phyloP scores from a whole-genome alignment of 495 filamentous ascomycete genomes.

The Lophiotrema nucula region DNA sequence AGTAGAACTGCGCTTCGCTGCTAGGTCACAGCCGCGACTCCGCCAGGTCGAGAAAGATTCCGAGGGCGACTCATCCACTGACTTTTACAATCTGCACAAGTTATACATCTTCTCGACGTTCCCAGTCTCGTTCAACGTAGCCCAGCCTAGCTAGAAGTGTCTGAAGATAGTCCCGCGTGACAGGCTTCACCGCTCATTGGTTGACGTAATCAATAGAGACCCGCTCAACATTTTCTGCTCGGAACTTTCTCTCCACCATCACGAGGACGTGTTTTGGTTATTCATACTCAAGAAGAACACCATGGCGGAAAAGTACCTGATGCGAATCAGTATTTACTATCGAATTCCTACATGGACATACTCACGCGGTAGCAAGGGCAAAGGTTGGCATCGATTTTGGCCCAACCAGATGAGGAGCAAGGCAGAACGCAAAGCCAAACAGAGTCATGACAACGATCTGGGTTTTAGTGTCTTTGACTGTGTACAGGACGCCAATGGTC shows the following conservation, averaged over 20 bases:
- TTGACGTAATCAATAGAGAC: neutral
- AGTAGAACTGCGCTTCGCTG: too few relatives aligned
- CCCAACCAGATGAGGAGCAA: neutral
- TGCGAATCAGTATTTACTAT: neutral
- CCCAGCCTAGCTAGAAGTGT: too few relatives aligned
- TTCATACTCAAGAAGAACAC: neutral
- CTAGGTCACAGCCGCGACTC: too few relatives aligned
- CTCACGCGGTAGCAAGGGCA: neutral
- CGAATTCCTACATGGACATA: neutral
- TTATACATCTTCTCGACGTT: too few relatives aligned
- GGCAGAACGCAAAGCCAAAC: neutral
- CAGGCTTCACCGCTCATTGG: neutral
- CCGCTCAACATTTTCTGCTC: neutral
- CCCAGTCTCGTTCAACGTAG: too few relatives aligned
- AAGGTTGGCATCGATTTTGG: neutral
- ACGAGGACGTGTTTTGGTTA: neutral
- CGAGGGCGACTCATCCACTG: too few relatives aligned
- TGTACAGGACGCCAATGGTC: neutral
- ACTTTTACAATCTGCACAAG: too few relatives aligned
- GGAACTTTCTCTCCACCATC: neutral
- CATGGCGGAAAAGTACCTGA: neutral
- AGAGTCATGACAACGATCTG: neutral
- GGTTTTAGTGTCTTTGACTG: neutral
- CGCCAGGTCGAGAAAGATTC: too few relatives aligned
- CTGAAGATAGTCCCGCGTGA: too few relatives aligned